Percentiles rank a stretch among this genome's conserved stretches.
Evolutionary conservation across 2,329 filamentous ascomycete genomes (phyloP).

Genomic region (Hypoxylon sp.): DNA sequence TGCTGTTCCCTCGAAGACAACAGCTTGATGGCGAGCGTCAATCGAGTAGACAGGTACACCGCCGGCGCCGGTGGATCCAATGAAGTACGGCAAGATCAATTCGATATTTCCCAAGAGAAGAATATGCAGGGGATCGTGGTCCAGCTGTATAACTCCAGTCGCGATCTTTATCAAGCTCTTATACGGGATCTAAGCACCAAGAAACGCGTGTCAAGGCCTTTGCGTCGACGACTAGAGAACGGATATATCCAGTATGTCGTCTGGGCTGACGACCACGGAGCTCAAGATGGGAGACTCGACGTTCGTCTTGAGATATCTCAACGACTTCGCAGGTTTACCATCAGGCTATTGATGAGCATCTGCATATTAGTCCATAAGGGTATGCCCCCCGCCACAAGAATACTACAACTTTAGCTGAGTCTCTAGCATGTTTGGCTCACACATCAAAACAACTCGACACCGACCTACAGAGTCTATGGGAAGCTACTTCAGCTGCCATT

Average conservation of each 20-base stretch:
- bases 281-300: constrained; percentile 3
- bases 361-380: not conserved
- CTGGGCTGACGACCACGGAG: constrained; percentile 16
- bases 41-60: no score
- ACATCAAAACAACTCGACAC: not conserved
- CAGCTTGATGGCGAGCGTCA: no score
- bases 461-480: not conserved
- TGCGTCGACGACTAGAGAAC: constrained; percentile 6
- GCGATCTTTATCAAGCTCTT: constrained; percentile 1
- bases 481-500: not conserved
- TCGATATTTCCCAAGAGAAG: not conserved
- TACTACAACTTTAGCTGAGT: not conserved
- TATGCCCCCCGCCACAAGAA: not conserved
- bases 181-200: not conserved
- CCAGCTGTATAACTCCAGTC: not conserved
- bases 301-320: not conserved
- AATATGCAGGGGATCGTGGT: not conserved
- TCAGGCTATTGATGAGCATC: constrained; percentile 5
- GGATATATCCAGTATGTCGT: constrained; percentile 7
- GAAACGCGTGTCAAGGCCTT: not conserved
- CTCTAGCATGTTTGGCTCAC: not conserved
- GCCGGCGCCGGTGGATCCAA: no score
- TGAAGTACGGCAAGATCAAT: no score
- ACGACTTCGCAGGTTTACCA: not conserved
- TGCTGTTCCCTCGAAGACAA: no score